Percentiles rank a stretch among this genome's conserved stretches.
Conservation (phyloP, 2,329 filamentous ascomycete species). For the Stemphylium beticola region DNA sequence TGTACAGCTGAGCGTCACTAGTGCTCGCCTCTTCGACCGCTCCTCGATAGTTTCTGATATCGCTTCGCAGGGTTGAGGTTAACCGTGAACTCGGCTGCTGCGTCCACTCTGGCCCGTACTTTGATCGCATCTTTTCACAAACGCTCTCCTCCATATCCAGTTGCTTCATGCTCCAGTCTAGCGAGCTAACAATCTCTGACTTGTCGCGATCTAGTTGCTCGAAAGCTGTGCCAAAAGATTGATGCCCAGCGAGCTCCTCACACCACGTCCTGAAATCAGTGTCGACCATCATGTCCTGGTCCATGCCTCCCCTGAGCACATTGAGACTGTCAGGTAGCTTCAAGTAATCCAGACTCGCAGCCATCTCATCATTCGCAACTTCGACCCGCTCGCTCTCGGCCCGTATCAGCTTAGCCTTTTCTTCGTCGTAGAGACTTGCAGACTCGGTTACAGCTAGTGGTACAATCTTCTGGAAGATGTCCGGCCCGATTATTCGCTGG, state of each 20-base stretch:
- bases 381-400: constrained; percentile 95
- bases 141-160: constrained; percentile 97
- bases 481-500: constrained; percentile 92
- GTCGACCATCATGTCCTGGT: constrained; percentile 86
- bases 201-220: constrained; percentile 80
- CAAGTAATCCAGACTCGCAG: constrained; percentile 89
- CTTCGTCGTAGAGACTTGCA: constrained; percentile 95
- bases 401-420: constrained; percentile 93
- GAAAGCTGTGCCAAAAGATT: constrained; percentile 78
- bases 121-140: constrained; percentile 98
- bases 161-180: constrained; percentile 85
- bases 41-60: constrained; percentile 85
- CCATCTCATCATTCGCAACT: constrained; percentile 93
- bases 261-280: constrained; percentile 95
- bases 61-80: constrained; percentile 83
- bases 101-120: constrained; percentile 95
- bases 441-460: constrained; percentile 96
- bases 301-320: constrained; percentile 89
- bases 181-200: constrained; percentile 70
- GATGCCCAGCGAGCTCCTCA: constrained; percentile 85
- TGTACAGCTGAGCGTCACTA: constrained; percentile 83
- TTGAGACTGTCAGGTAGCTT: constrained; percentile 88
- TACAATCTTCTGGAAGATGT: constrained; percentile 96
- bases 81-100: constrained; percentile 93
- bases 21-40: constrained; percentile 87